A percentile compares a stretch with the other conserved stretches of the same genome.
phyloP scores from a whole-genome alignment of 73 alveolate species.

The Stentor coeruleus region DNA sequence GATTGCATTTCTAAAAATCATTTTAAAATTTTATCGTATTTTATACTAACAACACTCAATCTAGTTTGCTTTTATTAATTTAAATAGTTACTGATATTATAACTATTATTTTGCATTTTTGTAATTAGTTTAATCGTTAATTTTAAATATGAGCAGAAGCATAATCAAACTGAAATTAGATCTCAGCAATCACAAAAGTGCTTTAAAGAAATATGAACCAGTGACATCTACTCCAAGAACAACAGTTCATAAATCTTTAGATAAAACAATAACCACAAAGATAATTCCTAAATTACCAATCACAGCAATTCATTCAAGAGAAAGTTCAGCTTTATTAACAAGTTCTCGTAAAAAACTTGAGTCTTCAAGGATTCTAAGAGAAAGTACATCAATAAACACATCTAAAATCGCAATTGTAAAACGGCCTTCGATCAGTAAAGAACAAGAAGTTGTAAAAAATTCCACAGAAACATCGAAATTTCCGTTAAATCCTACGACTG shows the following conservation, averaged over 20 bases:
- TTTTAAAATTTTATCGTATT: too few relatives aligned
- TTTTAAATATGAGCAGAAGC: background rate
- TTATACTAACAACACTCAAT: too few relatives aligned
- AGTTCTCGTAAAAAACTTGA: background rate
- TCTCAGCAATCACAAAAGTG: background rate
- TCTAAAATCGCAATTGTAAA: too few relatives aligned
- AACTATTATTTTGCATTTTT: too few relatives aligned
- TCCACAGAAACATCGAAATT: background rate
- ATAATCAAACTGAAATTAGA: background rate
- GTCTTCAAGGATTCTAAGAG: background rate
- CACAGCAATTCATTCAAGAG: background rate
- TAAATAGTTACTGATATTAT: too few relatives aligned
- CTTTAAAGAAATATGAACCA: background rate
- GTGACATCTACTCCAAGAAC: background rate
- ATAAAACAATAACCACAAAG: background rate
- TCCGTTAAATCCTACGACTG: background rate
- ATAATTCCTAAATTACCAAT: background rate
- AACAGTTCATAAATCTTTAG: background rate
- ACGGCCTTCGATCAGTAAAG: too few relatives aligned
- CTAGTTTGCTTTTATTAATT: too few relatives aligned
- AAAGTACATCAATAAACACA: too few relatives aligned
- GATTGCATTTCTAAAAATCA: too few relatives aligned
- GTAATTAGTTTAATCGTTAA: too few relatives aligned
- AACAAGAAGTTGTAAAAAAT: background rate
- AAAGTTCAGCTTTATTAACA: background rate